phyloP scores from a whole-genome alignment of 73 alveolate genomes.

The Durusdinium trenchii region DNA sequence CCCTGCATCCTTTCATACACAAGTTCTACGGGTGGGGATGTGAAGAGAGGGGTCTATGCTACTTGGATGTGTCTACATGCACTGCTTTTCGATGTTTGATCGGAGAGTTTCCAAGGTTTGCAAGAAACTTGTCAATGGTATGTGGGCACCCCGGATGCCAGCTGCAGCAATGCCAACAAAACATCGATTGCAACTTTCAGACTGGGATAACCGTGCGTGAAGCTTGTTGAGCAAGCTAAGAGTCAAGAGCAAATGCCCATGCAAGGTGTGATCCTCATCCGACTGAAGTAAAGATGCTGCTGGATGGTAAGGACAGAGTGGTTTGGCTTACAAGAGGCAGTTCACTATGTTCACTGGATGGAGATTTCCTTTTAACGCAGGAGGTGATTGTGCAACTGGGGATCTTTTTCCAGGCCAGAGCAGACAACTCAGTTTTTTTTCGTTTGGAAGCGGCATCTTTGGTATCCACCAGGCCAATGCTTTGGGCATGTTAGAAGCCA shows the following conservation, averaged over 20 bases:
- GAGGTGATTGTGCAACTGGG: conserved; percentile 72
- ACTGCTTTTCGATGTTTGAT: too few species aligned
- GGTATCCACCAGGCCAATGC: conserved; percentile 44
- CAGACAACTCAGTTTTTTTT: neutral
- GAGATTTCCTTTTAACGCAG: neutral
- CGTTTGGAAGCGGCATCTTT: neutral
- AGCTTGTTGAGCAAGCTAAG: too few species aligned
- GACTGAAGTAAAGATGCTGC: conserved; percentile 36
- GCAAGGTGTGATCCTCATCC: conserved; percentile 80
- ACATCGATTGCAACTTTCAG: too few species aligned
- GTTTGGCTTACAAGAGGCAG: neutral
- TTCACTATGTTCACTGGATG: neutral
- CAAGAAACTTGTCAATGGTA: conserved; percentile 2
- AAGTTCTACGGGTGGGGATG: too few species aligned
- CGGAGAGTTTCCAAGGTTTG: conserved; percentile 62
- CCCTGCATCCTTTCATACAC: too few species aligned
- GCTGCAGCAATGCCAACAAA: too few species aligned
- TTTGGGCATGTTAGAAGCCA: conserved; percentile 48
- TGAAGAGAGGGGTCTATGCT: too few species aligned
- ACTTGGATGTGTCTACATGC: too few species aligned
- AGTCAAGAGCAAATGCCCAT: neutral
- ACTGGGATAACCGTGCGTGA: too few species aligned
- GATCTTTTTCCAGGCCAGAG: conserved; percentile 63
- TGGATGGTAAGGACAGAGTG: conserved; percentile 6
- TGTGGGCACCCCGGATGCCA: neutral